Base-by-base conservation (phyloP, 495 filamentous ascomycete species). In the Parathielavia hyrcaniae region DNA sequence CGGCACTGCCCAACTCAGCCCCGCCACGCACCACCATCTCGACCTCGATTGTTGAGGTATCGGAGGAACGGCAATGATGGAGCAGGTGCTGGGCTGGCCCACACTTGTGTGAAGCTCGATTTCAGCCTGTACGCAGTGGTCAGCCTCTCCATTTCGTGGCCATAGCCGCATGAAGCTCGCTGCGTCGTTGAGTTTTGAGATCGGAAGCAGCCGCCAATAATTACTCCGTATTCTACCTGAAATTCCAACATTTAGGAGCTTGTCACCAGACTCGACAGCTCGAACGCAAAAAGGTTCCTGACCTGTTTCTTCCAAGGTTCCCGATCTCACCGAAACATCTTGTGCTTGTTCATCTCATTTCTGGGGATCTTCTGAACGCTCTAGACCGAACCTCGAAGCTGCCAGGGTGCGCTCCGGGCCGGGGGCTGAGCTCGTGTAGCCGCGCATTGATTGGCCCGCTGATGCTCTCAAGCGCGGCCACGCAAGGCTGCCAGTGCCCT, bases 361-460 rank as follows among this genome's bases (percentile, higher is more conserved):
- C 34, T 5, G 5, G 34, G 34, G 34, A 5, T n/a, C n/a, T n/a
- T n/a, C n/a, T n/a, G n/a, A n/a, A n/a, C n/a, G n/a, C n/a, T n/a
- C n/a, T n/a, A n/a, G n/a, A n/a, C n/a, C n/a, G n/a, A n/a, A n/a
- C n/a, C n/a, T n/a, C n/a, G n/a, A n/a, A n/a, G n/a, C n/a, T n/a
- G 51, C 61, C 49, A 48, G 58, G 57, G 46, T 58, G 43, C 30
- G 55, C 57, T 64, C 58, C 50, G 40, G 57, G 52, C 58, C 13
- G 35, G 56, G 43, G 57, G 52, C 58, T 53, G 58, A 66, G 64
- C 58, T 11, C 34, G 46, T 38, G 17, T 34, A 13, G 7, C 38
- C 19, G 8, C 12, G 14, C 23, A 36, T 34, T 59, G 57, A 63
- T 66, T 66, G 64, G 64, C 10, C 19, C 43, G 30, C 14, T 17